These are phyloP conservation scores for Waltergamsia citrina DNA, from an alignment of 2,329 filamentous ascomycete species.

Conservation along the genomic window DNA sequence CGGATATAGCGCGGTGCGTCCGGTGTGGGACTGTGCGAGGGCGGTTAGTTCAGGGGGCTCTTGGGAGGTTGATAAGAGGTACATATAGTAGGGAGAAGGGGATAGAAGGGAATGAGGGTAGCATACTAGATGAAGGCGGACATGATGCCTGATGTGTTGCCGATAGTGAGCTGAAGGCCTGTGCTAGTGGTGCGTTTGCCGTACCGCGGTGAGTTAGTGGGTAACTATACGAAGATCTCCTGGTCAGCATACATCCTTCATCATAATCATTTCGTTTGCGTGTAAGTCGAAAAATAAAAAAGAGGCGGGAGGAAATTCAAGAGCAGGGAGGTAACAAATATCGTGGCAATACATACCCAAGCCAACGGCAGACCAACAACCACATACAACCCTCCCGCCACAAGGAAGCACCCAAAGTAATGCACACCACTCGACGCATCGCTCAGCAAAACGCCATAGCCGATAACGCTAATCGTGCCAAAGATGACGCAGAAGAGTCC, in stretches of 20 bases:
- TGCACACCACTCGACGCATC: slow-evolving; percentile 51
- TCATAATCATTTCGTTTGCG: not conserved
- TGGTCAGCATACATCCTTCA: not conserved
- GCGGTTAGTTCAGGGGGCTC: not conserved
- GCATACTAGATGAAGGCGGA: slow-evolving; percentile 54
- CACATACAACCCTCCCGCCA: slow-evolving; percentile 63
- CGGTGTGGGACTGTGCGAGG: slow-evolving; percentile 22
- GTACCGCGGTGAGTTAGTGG: slow-evolving; percentile 63
- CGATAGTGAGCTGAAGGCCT: slow-evolving; percentile 60
- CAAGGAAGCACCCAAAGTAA: slow-evolving; percentile 69
- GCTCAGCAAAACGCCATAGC: slow-evolving; percentile 60
- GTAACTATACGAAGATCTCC: slow-evolving; percentile 26
- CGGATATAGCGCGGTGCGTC: slow-evolving; percentile 49
- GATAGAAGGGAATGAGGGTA: not conserved
- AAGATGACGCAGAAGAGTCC: slow-evolving; percentile 57
- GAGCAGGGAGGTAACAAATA: not conserved
- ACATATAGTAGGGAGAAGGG: not conserved
- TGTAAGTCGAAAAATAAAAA: not conserved
- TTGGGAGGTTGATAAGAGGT: too few relatives aligned
- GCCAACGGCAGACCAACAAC: slow-evolving; percentile 46
- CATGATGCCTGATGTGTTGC: slow-evolving; percentile 65
- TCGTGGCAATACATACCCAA: slow-evolving; percentile 26
- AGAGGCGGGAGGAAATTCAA: not conserved
- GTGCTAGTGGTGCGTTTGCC: slow-evolving; percentile 67
- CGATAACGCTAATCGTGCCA: slow-evolving; percentile 52